Percentiles rank a stretch among this genome's conserved stretches.
Conservation (phyloP, 2,329 filamentous ascomycete species). For the Calonectria honghensis region DNA sequence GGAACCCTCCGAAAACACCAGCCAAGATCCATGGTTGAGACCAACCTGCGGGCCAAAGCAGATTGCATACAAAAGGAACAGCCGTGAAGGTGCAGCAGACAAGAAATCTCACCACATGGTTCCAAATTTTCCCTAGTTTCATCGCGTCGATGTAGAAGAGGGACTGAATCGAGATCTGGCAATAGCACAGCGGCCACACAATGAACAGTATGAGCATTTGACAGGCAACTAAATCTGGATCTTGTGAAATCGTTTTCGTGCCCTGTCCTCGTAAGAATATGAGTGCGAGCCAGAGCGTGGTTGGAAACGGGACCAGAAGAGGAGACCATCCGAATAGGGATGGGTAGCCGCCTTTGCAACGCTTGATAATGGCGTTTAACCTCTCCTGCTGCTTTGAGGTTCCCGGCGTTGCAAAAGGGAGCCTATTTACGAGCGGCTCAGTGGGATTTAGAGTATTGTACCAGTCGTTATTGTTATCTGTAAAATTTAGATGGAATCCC, state of each 20-base stretch:
- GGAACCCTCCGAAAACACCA: conserved; percentile 3
- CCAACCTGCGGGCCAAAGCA: background rate
- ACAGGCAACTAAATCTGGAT: conserved; percentile 1
- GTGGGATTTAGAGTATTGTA: background rate
- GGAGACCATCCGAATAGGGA: conserved; percentile 8
- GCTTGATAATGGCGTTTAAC: background rate
- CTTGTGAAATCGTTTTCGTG: background rate
- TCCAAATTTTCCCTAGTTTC: background rate
- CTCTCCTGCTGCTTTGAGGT: background rate
- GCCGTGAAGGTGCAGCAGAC: background rate
- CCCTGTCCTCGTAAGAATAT: background rate
- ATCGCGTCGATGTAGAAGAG: conserved; percentile 5
- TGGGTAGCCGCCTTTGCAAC: background rate
- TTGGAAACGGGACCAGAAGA: conserved; percentile 1
- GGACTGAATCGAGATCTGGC: conserved; percentile 11
- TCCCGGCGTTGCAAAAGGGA: background rate
- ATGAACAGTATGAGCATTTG: background rate
- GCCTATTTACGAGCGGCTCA: background rate
- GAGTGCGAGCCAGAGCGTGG: conserved; percentile 8
- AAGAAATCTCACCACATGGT: background rate
- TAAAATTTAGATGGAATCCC: background rate
- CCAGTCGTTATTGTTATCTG: background rate
- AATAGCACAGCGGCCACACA: conserved; percentile 2
- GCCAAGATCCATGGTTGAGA: background rate
- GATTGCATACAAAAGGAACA: background rate